Evolutionary conservation across 177 flowering plant genomes (phyloP), one percentile per base, ranked within the genome.

Genomic region (Vitis hybrid): DNA sequence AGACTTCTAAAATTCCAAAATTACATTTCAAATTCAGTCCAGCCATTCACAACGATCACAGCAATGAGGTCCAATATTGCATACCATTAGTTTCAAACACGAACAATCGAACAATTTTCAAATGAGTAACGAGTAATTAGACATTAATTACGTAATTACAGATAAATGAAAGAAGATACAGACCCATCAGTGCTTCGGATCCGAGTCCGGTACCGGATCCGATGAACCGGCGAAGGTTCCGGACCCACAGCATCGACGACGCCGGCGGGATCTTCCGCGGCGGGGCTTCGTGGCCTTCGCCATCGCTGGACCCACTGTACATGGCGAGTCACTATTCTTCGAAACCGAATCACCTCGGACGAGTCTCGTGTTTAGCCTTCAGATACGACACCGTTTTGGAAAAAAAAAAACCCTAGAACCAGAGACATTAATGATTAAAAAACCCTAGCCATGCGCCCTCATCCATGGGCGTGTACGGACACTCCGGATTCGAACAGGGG

Each of bases 121-220:
- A 14, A 60, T 11, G 50, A 60, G 2, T 0, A 56, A 59, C 12
- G 7, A 50, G 11, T 5, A 45, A 55, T 19, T 33, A 63, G 10
- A 49, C 22, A 53, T 7, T n/a, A 15, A 53, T 9, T 5, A 1
- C 8, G 16, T 39, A 39, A 39, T 39, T 39, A 39, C 1, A 39
- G 45, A 48, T 8, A 15, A 45, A 39, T 50, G 22, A 9, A 26
- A 12, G 51, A 45, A 63, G 39, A 48, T 18, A 56, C 80, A 50
- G 21, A 94, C 98, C 98, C 98, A 94, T 94, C n/a, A 94, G 71
- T 56, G 98, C 97, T 81, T 94, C 98, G 51, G 97, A 94, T 67
- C 97, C 98, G 22, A 94, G 95, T 1, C 97, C 98, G 49, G 94
- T 81, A 52, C 98, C 94, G 72, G 91, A 82, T 84, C 98, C 97